These are phyloP conservation scores for Periconia digitata DNA, from an alignment of 2,329 filamentous ascomycete species.

Conservation along the genomic window DNA sequence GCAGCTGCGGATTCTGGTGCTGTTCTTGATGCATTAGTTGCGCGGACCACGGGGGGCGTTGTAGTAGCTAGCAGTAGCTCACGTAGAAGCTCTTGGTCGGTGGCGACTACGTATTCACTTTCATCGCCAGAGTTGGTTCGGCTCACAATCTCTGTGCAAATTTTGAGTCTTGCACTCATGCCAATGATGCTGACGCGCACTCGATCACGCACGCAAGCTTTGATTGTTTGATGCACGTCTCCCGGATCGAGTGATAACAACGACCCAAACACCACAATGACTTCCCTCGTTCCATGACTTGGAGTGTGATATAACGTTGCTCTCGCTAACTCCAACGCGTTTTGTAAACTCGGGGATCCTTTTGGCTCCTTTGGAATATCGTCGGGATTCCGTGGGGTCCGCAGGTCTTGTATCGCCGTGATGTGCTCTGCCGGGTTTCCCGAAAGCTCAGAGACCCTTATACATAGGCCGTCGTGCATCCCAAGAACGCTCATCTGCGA, in stretches of 20 bases:
- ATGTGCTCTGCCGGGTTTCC: slow-evolving; percentile 91
- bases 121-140: slow-evolving; percentile 82
- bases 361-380: slow-evolving; percentile 62
- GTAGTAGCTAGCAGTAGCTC: slow-evolving; percentile 88
- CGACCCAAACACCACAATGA: slow-evolving; percentile 89
- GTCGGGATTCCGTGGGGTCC: slow-evolving; percentile 66
- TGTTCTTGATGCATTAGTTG: slow-evolving; percentile 44
- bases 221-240: slow-evolving; percentile 91
- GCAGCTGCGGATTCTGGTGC: slow-evolving; percentile 49
- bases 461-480: slow-evolving; percentile 88
- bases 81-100: slow-evolving; percentile 84
- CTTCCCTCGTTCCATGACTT: slow-evolving; percentile 88
- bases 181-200: slow-evolving; percentile 90
- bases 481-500: slow-evolving; percentile 90
- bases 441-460: slow-evolving; percentile 83
- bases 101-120: slow-evolving; percentile 76
- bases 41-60: slow-evolving; percentile 81
- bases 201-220: slow-evolving; percentile 73
- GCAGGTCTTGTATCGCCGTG: slow-evolving; percentile 68
- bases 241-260: slow-evolving; percentile 88
- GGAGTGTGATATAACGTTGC: slow-evolving; percentile 92
- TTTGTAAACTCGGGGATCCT: slow-evolving; percentile 68
- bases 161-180: slow-evolving; percentile 85
- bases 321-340: slow-evolving; percentile 92
- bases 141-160: slow-evolving; percentile 86